Evolutionary conservation across 371 early-diverging fungal genomes (phyloP), one percentile per base, ranked within the genome.

Genomic region (Mortierella sp.): DNA sequence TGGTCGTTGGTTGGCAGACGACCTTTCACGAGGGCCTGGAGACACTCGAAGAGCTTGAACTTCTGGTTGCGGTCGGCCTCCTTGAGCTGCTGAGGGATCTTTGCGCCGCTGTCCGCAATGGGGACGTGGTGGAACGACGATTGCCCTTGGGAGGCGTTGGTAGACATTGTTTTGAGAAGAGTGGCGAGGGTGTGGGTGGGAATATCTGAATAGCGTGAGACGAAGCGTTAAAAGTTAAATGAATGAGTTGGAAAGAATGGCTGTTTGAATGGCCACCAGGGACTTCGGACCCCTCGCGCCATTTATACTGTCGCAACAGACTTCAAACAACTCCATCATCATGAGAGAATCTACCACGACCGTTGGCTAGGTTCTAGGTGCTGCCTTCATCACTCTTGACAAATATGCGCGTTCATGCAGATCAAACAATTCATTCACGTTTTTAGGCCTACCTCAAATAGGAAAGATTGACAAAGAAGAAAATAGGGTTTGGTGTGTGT

Each of bases 1-100:
- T 94, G 92, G 4, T 88, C 89, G 73, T 94, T 94, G 55, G 90
- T 93, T 24, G 94, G 94, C 73, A 94, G 82, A 72, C 91, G 92
- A 21, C 94, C 94, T 42, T 91, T 82, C 13, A 81, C 83, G 38
- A 93, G 72, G 0, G 92, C 92, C 71, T 92, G 89, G 28, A 91
- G 72, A 38, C 90, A 82, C 10, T 89, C 89, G 72, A 91, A 79
- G 45, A 92, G 57, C 80, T 91, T 91, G 71, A 91, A 72, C 72
- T 88, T 89, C 48, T 90, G 80, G 74, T 84, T 82, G 26, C 80
- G 78, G 57, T 82, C 82, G 65, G 72, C 77, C 8, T 86, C 68
- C 26, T 86, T 80, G 65, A 82, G 77, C 3, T 73, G 52, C 60
- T 82, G 87, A 0, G 87, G 76, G 74, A 86, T 82, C 11, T 73